Evolutionary conservation across 2,329 filamentous ascomycete species (phyloP).

Genomic region (Dothistroma septosporum): DNA sequence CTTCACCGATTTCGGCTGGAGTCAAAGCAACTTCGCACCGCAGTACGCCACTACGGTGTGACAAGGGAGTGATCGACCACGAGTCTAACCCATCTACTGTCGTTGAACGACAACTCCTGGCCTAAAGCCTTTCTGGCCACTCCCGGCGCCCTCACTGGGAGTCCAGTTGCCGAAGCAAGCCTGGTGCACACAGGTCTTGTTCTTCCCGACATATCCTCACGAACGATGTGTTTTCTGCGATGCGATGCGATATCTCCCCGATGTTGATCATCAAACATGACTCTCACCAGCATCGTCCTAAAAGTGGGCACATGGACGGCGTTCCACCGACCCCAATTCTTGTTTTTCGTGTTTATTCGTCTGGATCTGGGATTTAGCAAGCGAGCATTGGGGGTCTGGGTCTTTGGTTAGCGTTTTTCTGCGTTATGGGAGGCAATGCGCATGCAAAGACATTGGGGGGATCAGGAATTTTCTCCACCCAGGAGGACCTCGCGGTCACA

Average conservation of each 20-base stretch:
- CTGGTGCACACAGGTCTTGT: slow-evolving; percentile 40
- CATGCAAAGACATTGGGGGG: slow-evolving; percentile 10
- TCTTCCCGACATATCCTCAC: slow-evolving; percentile 35
- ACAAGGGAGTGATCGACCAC: slow-evolving; percentile 56
- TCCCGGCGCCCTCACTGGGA: slow-evolving; percentile 32
- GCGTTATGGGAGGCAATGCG: slow-evolving; percentile 8
- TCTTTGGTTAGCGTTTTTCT: slow-evolving; percentile 6
- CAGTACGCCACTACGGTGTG: slow-evolving; percentile 73
- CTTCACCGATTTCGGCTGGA: slow-evolving; percentile 80
- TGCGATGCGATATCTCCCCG: slow-evolving; percentile 37
- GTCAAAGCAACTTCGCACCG: slow-evolving; percentile 73
- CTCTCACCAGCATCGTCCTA: slow-evolving; percentile 33
- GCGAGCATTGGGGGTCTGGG: slow-evolving; percentile 13
- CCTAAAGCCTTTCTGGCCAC: slow-evolving; percentile 40
- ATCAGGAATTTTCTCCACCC: slow-evolving; percentile 3
- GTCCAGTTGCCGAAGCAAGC: slow-evolving; percentile 23
- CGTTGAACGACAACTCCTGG: slow-evolving; percentile 21
- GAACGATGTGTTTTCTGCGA: slow-evolving; percentile 35
- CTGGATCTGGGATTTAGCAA: slow-evolving; percentile 16
- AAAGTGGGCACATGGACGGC: slow-evolving; percentile 52
- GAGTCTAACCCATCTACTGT: slow-evolving; percentile 28
- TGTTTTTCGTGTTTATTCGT: slow-evolving; percentile 8
- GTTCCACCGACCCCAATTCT: slow-evolving; percentile 39
- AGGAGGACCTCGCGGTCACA: slow-evolving; percentile 15
- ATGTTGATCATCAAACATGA: slow-evolving; percentile 36